A percentile compares a stretch with the other conserved stretches of the same genome.
Conservation (phyloP, 2,329 filamentous ascomycete genomes). For the Didymella pinodella region DNA sequence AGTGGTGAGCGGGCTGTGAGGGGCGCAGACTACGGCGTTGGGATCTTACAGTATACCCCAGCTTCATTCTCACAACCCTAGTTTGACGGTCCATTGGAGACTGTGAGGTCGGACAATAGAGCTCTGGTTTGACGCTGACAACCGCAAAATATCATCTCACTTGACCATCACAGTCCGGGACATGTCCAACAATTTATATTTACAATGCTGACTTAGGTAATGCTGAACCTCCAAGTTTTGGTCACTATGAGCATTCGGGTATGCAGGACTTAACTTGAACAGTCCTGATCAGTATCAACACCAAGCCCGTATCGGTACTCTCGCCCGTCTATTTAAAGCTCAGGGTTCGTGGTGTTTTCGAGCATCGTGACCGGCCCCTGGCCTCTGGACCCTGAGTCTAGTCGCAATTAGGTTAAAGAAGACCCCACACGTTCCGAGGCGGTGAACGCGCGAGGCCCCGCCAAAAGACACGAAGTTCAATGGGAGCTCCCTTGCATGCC, state of each 20-base stretch:
- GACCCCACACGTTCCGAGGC: constrained; percentile 32
- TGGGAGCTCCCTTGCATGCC: constrained; percentile 22
- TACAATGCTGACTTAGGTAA: not conserved
- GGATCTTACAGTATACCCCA: not conserved
- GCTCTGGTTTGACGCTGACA: not conserved
- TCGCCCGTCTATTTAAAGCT: not conserved
- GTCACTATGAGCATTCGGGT: not conserved
- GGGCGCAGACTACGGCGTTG: constrained; percentile 52
- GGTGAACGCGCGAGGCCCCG: constrained; percentile 35
- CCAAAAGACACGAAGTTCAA: constrained; percentile 28
- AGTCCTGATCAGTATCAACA: not conserved
- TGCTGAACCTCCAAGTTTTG: not conserved
- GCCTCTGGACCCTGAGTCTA: constrained; percentile 20
- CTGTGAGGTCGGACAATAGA: not conserved
- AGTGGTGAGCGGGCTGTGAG: constrained; percentile 50
- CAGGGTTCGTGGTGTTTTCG: not conserved
- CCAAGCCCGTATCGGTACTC: not conserved
- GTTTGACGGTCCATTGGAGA: not conserved
- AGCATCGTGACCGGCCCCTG: constrained; percentile 10
- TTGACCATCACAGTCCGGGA: not conserved
- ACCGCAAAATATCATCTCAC: not conserved
- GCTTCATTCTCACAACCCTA: not conserved
- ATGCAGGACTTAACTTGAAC: not conserved
- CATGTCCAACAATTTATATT: not conserved
- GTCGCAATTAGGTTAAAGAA: constrained; percentile 20